phyloP scores from a whole-genome alignment of 805 yeast species.

The Naumovozyma dairenensis region DNA sequence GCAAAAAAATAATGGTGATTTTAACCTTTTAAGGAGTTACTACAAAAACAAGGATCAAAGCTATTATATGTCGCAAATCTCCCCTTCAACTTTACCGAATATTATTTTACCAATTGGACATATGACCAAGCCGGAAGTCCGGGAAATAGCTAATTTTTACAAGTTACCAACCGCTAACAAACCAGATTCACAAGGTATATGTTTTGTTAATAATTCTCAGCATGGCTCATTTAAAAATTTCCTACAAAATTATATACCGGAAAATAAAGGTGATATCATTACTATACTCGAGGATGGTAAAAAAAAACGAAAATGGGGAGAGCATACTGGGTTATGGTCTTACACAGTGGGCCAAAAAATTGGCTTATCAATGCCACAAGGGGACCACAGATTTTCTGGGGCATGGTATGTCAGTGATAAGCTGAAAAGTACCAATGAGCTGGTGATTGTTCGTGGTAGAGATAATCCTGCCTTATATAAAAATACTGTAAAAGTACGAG shows the following conservation, averaged over 20 bases:
- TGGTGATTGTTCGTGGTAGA: slow-evolving; percentile 68
- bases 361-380: slow-evolving; percentile 79
- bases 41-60: slow-evolving; percentile 76
- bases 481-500: slow-evolving; percentile 32
- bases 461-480: slow-evolving; percentile 48
- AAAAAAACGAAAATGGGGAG: slow-evolving; percentile 68
- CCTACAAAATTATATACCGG: slow-evolving; percentile 60
- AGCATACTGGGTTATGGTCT: slow-evolving; percentile 83
- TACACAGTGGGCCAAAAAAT: slow-evolving; percentile 86
- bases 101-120: slow-evolving; percentile 77
- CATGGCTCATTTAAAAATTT: slow-evolving; percentile 61
- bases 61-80: slow-evolving; percentile 70
- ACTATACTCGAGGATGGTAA: slow-evolving; percentile 33
- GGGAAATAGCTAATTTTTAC: slow-evolving; percentile 51
- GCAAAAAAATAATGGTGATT: slow-evolving; percentile 23
- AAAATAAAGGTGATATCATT: slow-evolving; percentile 70
- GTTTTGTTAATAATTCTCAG: slow-evolving; percentile 67
- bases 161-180: slow-evolving; percentile 58
- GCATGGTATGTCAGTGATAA: slow-evolving; percentile 83
- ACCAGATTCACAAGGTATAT: slow-evolving; percentile 90
- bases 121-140: slow-evolving; percentile 60
- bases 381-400: slow-evolving; percentile 63
- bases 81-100: slow-evolving; percentile 35
- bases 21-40: slow-evolving; percentile 47
- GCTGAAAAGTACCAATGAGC: slow-evolving; percentile 49